phyloP scores from a whole-genome alignment of 148 eudicot species.

The Cornus suecica region DNA sequence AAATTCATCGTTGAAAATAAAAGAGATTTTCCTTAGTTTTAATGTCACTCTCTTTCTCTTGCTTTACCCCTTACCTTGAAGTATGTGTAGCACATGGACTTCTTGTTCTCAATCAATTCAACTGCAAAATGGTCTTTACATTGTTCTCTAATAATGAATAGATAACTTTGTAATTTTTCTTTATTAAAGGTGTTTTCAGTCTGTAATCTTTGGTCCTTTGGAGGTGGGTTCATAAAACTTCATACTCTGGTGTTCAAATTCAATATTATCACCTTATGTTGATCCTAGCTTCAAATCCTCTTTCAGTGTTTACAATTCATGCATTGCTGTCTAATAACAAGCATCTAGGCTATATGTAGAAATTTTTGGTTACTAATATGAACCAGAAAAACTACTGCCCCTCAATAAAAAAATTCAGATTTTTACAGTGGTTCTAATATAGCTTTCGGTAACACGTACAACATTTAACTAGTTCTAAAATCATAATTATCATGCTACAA shows the following conservation, averaged over 20 bases:
- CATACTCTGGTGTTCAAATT: background rate
- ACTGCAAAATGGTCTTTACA: no score
- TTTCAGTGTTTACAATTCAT: background rate
- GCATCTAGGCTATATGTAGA: background rate
- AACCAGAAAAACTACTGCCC: background rate
- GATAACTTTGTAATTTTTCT: no score
- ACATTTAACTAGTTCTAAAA: background rate
- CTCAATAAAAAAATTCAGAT: background rate
- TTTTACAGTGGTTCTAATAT: background rate
- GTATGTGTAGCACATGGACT: no score
- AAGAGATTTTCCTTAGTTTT: no score
- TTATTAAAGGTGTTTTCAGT: no score
- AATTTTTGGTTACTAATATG: background rate
- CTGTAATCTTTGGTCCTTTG: no score
- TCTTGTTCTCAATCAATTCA: no score
- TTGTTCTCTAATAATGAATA: no score
- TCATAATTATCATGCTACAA: background rate
- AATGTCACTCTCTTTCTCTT: no score
- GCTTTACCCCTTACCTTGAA: no score
- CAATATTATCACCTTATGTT: background rate
- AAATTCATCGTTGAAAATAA: no score
- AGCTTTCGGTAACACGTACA: background rate
- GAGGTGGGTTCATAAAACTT: background rate
- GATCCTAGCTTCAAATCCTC: slow-evolving; percentile 1
- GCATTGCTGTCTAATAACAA: background rate